These are phyloP conservation scores for Metschnikowia peoriensis DNA, from an alignment of 805 yeast genomes.

Conservation along the genomic window DNA sequence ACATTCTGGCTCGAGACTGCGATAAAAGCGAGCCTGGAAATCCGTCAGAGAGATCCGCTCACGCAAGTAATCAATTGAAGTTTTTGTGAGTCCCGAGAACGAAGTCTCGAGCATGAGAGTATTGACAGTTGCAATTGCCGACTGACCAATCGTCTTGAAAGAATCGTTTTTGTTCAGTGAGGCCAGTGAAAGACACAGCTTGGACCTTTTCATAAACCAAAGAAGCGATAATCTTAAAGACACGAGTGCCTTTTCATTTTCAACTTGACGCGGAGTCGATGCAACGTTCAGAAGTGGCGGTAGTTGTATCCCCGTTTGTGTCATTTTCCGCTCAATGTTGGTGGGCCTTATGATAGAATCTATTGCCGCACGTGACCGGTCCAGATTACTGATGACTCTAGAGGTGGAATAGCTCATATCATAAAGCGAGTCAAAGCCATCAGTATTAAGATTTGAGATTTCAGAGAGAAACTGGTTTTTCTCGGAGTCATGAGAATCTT, in stretches of 20 bases:
- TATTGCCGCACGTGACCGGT: conserved; percentile 46
- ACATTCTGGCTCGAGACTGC: conserved; percentile 45
- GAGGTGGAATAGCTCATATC: conserved; percentile 35
- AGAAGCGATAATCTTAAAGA: conserved; percentile 11
- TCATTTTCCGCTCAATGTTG: conserved; percentile 4
- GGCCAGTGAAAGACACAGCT: conserved; percentile 54
- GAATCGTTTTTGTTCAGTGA: conserved; percentile 39
- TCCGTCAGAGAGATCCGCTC: conserved; percentile 42
- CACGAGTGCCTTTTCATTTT: conserved; percentile 12
- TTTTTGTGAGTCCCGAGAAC: conserved; percentile 50
- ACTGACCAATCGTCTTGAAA: conserved; percentile 50
- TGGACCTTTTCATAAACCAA: conserved; percentile 53
- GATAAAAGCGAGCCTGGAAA: conserved; percentile 44
- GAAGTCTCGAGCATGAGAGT: conserved; percentile 64
- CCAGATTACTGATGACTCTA: conserved; percentile 29
- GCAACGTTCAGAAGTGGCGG: conserved; percentile 12
- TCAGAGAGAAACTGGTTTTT: conserved; percentile 31
- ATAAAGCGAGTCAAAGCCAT: conserved; percentile 31
- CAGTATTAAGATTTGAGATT: conserved; percentile 33
- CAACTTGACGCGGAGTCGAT: conserved; percentile 2
- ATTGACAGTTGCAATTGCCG: conserved; percentile 53
- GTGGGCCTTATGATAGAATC: conserved; percentile 46
- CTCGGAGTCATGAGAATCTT: background rate
- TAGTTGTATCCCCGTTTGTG: conserved; percentile 6
- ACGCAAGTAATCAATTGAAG: conserved; percentile 53